Conservation (phyloP, 2,329 filamentous ascomycete species). For the Diaporthe velutina region DNA sequence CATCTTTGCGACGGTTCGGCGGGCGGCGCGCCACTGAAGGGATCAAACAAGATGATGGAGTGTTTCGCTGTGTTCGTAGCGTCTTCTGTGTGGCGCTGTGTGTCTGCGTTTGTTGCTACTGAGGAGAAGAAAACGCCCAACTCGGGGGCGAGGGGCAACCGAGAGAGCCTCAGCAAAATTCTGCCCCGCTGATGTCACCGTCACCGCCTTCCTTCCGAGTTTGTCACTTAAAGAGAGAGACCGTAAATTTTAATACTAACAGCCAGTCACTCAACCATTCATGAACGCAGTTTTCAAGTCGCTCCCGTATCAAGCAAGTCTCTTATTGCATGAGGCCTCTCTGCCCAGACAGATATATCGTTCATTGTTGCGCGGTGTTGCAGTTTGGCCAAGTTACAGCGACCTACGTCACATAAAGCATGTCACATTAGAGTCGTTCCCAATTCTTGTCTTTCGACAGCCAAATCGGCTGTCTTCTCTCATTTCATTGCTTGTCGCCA, state of each 20-base stretch:
- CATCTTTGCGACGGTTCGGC: conserved; percentile 71
- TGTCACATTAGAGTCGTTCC: neutral
- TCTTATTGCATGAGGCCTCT: neutral
- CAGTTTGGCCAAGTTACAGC: neutral
- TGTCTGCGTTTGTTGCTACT: conserved; percentile 15
- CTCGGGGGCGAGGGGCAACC: conserved; percentile 6
- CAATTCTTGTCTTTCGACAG: conserved; percentile 12
- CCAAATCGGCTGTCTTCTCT: conserved; percentile 23
- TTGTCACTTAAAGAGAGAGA: neutral
- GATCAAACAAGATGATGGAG: neutral
- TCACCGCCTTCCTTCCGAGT: conserved; percentile 23
- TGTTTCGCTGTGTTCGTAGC: neutral
- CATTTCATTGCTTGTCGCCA: conserved; percentile 27
- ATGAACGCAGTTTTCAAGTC: neutral
- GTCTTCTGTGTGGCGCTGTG: neutral
- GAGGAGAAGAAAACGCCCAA: conserved; percentile 11
- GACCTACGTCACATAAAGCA: neutral
- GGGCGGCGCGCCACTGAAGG: conserved; percentile 1
- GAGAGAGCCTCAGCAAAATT: conserved; percentile 16
- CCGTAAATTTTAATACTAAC: too few species aligned
- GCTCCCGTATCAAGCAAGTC: neutral
- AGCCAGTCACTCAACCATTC: neutral
- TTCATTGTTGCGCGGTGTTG: neutral
- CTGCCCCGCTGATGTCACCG: conserved; percentile 37
- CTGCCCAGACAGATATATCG: neutral